A percentile compares a stretch with the other conserved stretches of the same genome.
phyloP scores from a whole-genome alignment of 306 rosid genomes.

The Vigna radiata region DNA sequence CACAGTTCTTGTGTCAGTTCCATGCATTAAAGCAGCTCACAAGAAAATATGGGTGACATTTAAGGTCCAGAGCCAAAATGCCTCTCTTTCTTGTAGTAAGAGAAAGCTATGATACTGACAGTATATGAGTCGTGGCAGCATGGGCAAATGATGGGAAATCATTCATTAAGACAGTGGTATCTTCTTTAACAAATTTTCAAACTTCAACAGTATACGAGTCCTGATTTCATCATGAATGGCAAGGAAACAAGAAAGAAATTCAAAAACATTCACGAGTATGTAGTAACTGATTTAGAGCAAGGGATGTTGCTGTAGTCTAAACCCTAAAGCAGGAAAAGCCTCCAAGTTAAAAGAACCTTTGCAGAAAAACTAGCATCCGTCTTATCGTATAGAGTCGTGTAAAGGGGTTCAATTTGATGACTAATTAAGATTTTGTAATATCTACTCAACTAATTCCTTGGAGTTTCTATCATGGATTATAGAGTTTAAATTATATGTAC shows the following conservation, averaged over 20 bases:
- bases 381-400: not conserved
- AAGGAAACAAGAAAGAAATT: conserved; percentile 8
- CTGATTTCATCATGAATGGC: not conserved
- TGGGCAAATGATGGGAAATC: not conserved
- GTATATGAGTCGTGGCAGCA: conserved; percentile 4
- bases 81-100: not conserved
- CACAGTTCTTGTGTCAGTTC: not conserved
- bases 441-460: no score
- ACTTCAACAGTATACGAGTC: not conserved
- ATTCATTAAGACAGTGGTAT: conserved; percentile 1
- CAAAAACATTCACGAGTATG: not conserved
- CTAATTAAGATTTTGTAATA: not conserved
- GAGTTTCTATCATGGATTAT: no score
- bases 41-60: not conserved
- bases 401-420: not conserved
- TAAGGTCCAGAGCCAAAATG: conserved; percentile 1
- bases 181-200: not conserved
- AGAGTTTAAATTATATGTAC: not conserved
- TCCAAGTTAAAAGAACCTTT: not conserved
- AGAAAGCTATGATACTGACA: not conserved
- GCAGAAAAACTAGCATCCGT: not conserved
- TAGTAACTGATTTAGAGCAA: not conserved
- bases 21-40: conserved; percentile 5
- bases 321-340: no score
- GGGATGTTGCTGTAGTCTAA: not conserved